Percentiles rank a stretch among this genome's conserved stretches.
These are phyloP conservation scores for Aspergillus pseudonomiae DNA, from an alignment of 2,329 filamentous ascomycete species.

Conservation along the genomic window DNA sequence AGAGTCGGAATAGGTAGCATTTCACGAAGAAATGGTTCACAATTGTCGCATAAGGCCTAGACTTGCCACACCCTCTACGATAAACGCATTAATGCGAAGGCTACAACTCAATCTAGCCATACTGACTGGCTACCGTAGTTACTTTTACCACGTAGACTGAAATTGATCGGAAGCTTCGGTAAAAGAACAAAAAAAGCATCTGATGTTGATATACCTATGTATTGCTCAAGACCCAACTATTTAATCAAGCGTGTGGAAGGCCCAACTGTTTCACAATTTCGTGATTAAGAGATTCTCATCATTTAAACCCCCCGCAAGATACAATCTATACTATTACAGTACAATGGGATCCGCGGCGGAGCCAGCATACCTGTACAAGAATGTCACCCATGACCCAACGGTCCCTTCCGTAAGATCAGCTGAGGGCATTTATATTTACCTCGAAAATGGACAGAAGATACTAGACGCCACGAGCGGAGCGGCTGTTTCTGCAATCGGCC, in stretches of 20 bases:
- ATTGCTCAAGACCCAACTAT: neutral
- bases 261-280: neutral
- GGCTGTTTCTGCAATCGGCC: constrained; percentile 71
- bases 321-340: neutral
- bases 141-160: neutral
- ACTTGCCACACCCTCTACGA: neutral
- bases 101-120: neutral
- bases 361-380: constrained; percentile 10
- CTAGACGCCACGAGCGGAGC: constrained; percentile 73
- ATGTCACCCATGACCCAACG: neutral
- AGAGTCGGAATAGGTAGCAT: neutral
- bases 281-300: neutral
- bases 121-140: neutral
- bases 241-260: neutral
- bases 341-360: constrained; percentile 7
- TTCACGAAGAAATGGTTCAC: neutral
- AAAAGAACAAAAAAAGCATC: neutral
- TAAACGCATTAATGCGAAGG: neutral
- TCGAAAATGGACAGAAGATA: constrained; percentile 57
- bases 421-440: constrained; percentile 49
- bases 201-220: neutral
- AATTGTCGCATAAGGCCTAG: neutral
- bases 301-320: neutral
- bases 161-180: neutral
- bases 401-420: constrained; percentile 1